Evolutionary conservation across 2,329 filamentous ascomycete species (phyloP).

Genomic region (Beauveria sp.): DNA sequence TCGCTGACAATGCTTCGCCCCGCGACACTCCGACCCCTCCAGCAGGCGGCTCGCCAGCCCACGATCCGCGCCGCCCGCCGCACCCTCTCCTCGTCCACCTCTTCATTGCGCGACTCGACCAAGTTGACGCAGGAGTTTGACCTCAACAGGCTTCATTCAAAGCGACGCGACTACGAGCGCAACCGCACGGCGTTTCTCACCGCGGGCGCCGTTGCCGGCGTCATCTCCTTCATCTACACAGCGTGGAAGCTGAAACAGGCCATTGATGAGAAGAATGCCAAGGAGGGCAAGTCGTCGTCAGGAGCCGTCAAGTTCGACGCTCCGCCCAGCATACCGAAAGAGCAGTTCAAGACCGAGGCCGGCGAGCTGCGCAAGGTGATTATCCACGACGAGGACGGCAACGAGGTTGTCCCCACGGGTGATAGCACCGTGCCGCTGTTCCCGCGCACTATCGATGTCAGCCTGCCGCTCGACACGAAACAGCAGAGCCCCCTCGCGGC

Average conservation of each 20-base stretch:
- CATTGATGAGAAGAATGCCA: conserved; percentile 24
- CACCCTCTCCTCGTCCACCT: conserved; percentile 23
- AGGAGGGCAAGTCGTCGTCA: conserved; percentile 20
- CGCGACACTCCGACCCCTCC: conserved; percentile 16
- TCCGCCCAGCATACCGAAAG: conserved; percentile 27
- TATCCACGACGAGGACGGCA: conserved; percentile 58
- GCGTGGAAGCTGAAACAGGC: conserved; percentile 42
- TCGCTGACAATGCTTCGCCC: conserved; percentile 23
- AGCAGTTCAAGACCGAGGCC: conserved; percentile 40
- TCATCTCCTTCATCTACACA: conserved; percentile 43
- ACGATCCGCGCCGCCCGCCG: conserved; percentile 16
- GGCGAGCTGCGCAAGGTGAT: conserved; percentile 49
- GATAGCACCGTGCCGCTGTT: conserved; percentile 74
- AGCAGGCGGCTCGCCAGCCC: conserved; percentile 15
- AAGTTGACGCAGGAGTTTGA: conserved; percentile 42
- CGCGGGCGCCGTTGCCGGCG: conserved; percentile 41
- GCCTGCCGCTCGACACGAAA: conserved; percentile 28
- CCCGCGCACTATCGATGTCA: conserved; percentile 62
- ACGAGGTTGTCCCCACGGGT: conserved; percentile 72
- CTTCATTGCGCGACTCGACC: conserved; percentile 20
- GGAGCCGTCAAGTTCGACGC: conserved; percentile 36
- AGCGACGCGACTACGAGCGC: conserved; percentile 41
- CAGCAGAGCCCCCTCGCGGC: conserved; percentile 24
- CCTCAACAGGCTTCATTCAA: conserved; percentile 37
- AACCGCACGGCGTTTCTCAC: conserved; percentile 44